Evolutionary conservation across 2,329 filamentous ascomycete species (phyloP), one percentile per base, ranked within the genome.

Genomic region (Arachnomyces sp.): DNA sequence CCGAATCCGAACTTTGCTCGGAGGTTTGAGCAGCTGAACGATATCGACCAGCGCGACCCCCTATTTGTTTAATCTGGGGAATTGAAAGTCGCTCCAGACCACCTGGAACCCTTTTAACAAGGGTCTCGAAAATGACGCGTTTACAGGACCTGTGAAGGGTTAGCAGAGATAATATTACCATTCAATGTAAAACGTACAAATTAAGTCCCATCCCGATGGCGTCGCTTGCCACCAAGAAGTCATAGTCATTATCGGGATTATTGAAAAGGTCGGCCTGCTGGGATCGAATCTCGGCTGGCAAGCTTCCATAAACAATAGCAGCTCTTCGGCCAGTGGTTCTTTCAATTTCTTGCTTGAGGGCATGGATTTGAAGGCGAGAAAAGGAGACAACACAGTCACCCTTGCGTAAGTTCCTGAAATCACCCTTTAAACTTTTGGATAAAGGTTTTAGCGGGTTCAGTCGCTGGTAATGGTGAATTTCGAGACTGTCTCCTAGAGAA

Each of bases 141-240:
- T 88, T 92, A 58, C 95, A 87, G 49, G 74, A 79, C 61, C 74
- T 77, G 13, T 31, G 13, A 20, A 28, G 15, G 30, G 36, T n/a
- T 33, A 28, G 28, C 14, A 32, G 28, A 33, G 13, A 25, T 12
- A 38, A 33, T 30, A 13, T 25, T 7, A 28, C 13, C 9, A 33
- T 31, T 13, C 17, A 15, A 29, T 14, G 9, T 16, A 38, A 33
- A 11, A 63, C 71, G 63, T 80, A 88, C 59, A 98, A 65, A 55
- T 98, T 98, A 15, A 98, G 68, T 1, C 93, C 92, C 90, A 98
- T 96, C 29, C 92, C 92, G 46, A 98, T 90, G 34, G 92, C 92
- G 63, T 95, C 88, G 52, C 87, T 95, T 7, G 93, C 92, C 17
- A 92, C 89, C 4, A 98, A 71, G 51, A 81, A 93, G 58, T 98